Evolutionary conservation across 176 grass and related monocot species (phyloP).

Genomic region (Zizania latifolia): DNA sequence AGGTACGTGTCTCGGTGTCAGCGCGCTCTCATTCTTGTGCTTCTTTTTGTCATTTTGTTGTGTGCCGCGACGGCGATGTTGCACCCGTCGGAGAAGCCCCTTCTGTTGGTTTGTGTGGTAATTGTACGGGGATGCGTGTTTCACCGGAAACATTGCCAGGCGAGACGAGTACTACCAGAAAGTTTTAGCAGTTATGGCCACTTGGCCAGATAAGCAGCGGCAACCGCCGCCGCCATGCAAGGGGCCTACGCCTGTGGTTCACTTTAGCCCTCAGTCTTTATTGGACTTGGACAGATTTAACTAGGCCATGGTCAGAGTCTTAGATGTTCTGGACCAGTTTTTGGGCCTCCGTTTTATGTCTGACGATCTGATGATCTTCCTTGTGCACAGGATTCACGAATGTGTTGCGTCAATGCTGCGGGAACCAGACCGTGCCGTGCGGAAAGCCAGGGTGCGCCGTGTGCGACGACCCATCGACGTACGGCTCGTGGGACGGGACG

Average conservation of each 20-base stretch:
- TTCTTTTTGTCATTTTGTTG: not conserved
- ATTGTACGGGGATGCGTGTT: not conserved
- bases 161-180: too few relatives aligned
- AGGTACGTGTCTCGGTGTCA: constrained; percentile 8
- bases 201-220: too few relatives aligned
- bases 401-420: constrained; percentile 37
- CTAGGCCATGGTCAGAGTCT: too few relatives aligned
- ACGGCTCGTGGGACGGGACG: constrained; percentile 53
- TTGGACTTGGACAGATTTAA: too few relatives aligned
- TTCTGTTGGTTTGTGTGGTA: not conserved
- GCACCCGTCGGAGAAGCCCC: not conserved
- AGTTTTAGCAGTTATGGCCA: too few relatives aligned
- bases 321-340: too few relatives aligned
- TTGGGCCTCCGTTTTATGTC: too few relatives aligned
- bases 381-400: constrained; percentile 46
- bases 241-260: too few relatives aligned
- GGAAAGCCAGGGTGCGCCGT: constrained; percentile 17
- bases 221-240: too few relatives aligned
- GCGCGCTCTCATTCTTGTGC: too few relatives aligned
- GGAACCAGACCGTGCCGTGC: constrained; percentile 30
- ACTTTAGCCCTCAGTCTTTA: too few relatives aligned
- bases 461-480: constrained; percentile 50
- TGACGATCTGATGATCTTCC: too few relatives aligned
- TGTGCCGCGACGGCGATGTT: constrained; percentile 2
- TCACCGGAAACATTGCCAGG: constrained; percentile 6